A percentile compares a stretch with the other conserved stretches of the same genome.
Conservation (phyloP, 108 stramenopile genomes). For the Fistulifera solaris region DNA sequence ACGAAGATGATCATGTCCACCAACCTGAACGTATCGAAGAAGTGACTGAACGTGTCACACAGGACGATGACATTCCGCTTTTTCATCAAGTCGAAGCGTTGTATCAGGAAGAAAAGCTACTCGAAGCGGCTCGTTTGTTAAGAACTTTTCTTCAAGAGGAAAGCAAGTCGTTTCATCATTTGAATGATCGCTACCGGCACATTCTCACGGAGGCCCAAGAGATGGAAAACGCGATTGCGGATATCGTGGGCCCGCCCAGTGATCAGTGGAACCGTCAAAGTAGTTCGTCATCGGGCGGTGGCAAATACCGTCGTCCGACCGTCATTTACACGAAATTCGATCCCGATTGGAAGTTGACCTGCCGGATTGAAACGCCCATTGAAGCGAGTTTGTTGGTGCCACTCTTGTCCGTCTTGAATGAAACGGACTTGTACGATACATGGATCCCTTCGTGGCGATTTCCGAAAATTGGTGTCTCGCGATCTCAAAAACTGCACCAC, state of each 20-base stretch:
- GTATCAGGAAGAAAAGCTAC: too few relatives aligned
- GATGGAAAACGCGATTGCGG: slow-evolving; percentile 2
- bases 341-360: slow-evolving; percentile 25
- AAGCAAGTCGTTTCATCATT: too few relatives aligned
- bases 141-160: too few relatives aligned
- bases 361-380: slow-evolving; percentile 63
- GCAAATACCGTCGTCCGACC: slow-evolving; percentile 11
- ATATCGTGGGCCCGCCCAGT: background rate
- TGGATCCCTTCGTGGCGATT: slow-evolving; percentile 54
- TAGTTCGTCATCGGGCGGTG: background rate
- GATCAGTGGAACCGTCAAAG: background rate
- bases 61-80: too few relatives aligned
- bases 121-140: too few relatives aligned
- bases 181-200: too few relatives aligned
- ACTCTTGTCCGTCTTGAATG: slow-evolving; percentile 61
- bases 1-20: too few relatives aligned
- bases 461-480: slow-evolving; percentile 37
- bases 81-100: too few relatives aligned
- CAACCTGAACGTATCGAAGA: too few relatives aligned
- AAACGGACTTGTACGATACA: slow-evolving; percentile 48
- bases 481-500: slow-evolving; percentile 42
- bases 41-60: too few relatives aligned
- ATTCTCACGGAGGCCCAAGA: slow-evolving; percentile 1
- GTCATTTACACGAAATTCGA: slow-evolving; percentile 64
- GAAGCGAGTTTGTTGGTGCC: slow-evolving; percentile 40